phyloP scores from a whole-genome alignment of 257 asterid species.

The Jaltomata sinuosa region DNA sequence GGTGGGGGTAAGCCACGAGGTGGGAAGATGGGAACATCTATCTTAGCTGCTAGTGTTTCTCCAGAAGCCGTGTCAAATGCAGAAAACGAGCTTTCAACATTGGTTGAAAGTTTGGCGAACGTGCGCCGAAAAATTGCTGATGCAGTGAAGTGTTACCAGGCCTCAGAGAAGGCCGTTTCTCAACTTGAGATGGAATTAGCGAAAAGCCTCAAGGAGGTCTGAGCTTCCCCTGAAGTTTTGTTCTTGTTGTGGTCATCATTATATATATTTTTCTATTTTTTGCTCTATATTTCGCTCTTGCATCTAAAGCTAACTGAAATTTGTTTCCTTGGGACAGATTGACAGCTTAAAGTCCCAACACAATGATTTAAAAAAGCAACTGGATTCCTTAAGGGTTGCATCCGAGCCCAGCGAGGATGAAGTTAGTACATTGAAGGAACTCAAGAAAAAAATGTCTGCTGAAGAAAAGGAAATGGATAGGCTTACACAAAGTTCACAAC shows the following conservation, averaged over 20 bases:
- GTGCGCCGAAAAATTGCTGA: constrained; percentile 38
- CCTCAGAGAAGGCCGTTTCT: constrained; percentile 52
- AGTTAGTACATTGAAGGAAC: constrained; percentile 50
- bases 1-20: constrained; percentile 88
- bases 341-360: constrained; percentile 52
- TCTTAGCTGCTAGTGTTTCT: constrained; percentile 65
- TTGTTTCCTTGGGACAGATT: constrained; percentile 27
- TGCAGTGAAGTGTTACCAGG: constrained; percentile 43
- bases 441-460: constrained; percentile 42
- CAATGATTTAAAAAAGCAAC: constrained; percentile 60
- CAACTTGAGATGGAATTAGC: constrained; percentile 72
- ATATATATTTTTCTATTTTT: neutral
- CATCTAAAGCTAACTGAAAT: neutral
- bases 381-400: constrained; percentile 53
- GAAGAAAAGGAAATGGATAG: constrained; percentile 71
- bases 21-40: constrained; percentile 82
- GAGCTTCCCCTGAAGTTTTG: neutral
- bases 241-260: neutral
- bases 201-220: constrained; percentile 75
- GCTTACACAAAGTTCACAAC: constrained; percentile 62
- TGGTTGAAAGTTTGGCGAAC: constrained; percentile 43
- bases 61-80: constrained; percentile 61
- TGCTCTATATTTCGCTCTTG: neutral
- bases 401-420: constrained; percentile 61
- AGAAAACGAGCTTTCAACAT: constrained; percentile 55